A percentile compares a stretch with the other conserved stretches of the same genome.
Evolutionary conservation across 2,329 filamentous ascomycete species (phyloP).

Genomic region (Fusarium illudens): DNA sequence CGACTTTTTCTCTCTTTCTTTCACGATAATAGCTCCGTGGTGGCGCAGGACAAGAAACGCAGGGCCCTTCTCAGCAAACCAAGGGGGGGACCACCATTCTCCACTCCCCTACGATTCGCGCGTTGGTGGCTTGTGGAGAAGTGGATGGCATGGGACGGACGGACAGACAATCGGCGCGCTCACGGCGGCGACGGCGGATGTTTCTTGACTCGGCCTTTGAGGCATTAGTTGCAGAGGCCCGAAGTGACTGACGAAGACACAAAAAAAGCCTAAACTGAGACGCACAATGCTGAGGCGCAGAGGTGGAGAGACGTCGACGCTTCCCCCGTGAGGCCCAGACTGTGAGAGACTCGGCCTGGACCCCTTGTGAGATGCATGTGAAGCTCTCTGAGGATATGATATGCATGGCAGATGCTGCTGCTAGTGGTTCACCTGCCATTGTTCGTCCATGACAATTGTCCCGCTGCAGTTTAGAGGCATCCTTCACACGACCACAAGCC

Average conservation of each 20-base stretch:
- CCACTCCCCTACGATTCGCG: slow-evolving; percentile 2
- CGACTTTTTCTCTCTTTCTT: neutral
- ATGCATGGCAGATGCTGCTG: neutral
- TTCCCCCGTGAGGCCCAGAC: neutral
- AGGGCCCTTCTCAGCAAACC: neutral
- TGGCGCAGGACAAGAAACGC: neutral
- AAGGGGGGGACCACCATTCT: slow-evolving; percentile 10
- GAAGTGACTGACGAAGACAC: neutral
- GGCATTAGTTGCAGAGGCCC: neutral
- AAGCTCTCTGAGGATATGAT: slow-evolving; percentile 11
- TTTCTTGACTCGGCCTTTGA: slow-evolving; percentile 4
- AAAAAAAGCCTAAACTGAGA: neutral
- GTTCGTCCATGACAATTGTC: neutral
- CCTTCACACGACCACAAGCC: slow-evolving; percentile 1
- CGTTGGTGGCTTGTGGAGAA: neutral
- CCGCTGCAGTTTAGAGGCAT: neutral
- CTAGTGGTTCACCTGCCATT: slow-evolving; percentile 1
- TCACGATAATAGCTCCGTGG: slow-evolving; percentile 7
- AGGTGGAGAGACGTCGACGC: slow-evolving; percentile 3
- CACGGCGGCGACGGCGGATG: slow-evolving; percentile 23
- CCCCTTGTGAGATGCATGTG: slow-evolving; percentile 24
- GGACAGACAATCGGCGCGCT: neutral
- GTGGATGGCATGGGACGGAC: neutral
- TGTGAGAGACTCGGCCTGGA: neutral
- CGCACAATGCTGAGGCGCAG: neutral